Conservation (phyloP, 2,329 filamentous ascomycete genomes). For the Colletotrichum horii region DNA sequence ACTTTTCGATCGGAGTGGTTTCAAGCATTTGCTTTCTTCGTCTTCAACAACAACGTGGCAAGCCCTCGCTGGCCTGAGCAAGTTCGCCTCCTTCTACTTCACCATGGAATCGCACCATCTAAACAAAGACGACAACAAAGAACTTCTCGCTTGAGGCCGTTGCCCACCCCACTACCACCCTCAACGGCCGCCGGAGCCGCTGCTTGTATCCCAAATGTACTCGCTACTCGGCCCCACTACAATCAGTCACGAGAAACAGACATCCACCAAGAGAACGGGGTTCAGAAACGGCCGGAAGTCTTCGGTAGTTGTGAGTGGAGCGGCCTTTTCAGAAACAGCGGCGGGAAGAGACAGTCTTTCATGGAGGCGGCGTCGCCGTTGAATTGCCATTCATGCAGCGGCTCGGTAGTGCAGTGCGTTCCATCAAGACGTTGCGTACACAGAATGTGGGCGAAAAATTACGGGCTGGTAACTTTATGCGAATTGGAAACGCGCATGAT, state of each 20-base stretch:
- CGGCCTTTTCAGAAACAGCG: neutral
- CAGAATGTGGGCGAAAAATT: neutral
- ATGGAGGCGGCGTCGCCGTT: neutral
- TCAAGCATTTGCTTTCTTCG: neutral
- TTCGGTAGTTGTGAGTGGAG: neutral
- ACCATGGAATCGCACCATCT: neutral
- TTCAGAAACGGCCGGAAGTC: neutral
- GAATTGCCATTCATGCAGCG: neutral
- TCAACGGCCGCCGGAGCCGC: neutral
- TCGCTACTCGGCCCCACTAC: neutral
- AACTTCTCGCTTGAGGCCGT: neutral
- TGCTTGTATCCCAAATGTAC: neutral
- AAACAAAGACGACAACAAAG: constrained; percentile 4
- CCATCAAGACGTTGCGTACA: neutral
- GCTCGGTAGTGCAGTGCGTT: neutral
- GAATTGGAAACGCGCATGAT: neutral
- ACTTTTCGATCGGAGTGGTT: neutral
- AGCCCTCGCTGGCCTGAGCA: neutral
- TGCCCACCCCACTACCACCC: neutral
- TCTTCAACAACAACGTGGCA: neutral
- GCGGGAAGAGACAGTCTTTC: neutral
- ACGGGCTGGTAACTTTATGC: neutral
- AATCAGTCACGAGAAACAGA: neutral
- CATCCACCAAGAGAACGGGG: neutral
- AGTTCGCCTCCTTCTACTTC: neutral